A percentile compares a stretch with the other conserved stretches of the same genome.
Conservation (phyloP, 306 rosid genomes). For the Glycyrrhiza uralensis region DNA sequence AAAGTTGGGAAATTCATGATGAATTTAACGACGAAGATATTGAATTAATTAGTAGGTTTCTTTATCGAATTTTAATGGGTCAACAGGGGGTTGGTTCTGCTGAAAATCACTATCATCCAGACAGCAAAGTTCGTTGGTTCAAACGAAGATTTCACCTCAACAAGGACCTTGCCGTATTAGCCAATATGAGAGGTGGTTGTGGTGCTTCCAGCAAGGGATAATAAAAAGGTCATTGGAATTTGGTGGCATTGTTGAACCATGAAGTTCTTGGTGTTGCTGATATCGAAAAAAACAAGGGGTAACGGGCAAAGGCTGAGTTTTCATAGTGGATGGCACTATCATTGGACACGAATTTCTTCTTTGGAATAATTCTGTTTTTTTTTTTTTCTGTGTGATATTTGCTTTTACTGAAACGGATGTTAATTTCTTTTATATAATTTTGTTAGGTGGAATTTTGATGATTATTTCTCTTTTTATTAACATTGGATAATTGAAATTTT, state of each 20-base stretch:
- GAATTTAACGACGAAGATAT: too few relatives aligned
- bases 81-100: background rate
- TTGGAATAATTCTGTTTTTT: too few relatives aligned
- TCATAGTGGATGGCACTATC: too few relatives aligned
- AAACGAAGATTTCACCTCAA: background rate
- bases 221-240: too few relatives aligned
- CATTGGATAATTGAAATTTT: too few relatives aligned
- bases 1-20: background rate
- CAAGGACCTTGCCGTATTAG: background rate
- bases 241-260: background rate
- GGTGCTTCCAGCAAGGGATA: constrained; percentile 6
- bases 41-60: background rate
- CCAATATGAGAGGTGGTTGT: constrained; percentile 23
- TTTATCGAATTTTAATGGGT: background rate
- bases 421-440: too few relatives aligned
- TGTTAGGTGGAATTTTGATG: too few relatives aligned
- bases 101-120: constrained; percentile 8
- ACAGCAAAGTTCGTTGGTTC: constrained; percentile 17
- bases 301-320: constrained; percentile 1
- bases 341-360: too few relatives aligned
- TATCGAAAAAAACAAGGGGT: constrained; percentile 10
- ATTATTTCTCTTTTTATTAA: too few relatives aligned
- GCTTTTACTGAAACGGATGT: too few relatives aligned
- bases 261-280: background rate
- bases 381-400: too few relatives aligned